These are phyloP conservation scores for Annona squamosa DNA, from an alignment of 164 flowering plant species.

Conservation along the genomic window DNA sequence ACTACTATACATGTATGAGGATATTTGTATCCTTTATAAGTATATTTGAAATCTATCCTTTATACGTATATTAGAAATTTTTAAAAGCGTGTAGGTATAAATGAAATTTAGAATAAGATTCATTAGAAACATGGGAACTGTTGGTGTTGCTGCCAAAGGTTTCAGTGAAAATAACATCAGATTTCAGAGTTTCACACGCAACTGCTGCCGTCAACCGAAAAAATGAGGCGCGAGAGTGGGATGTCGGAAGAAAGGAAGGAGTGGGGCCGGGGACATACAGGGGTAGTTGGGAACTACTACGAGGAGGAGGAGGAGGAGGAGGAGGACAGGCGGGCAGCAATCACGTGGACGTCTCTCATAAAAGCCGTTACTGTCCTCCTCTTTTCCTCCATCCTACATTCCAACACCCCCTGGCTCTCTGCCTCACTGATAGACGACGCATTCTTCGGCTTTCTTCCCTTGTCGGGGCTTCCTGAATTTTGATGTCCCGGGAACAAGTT, in stretches of 20 bases:
- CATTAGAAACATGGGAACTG: background rate
- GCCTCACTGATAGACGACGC: background rate
- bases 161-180: background rate
- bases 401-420: background rate
- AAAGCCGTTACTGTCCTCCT: slow-evolving; percentile 25
- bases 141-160: background rate
- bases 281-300: slow-evolving; percentile 50
- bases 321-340: slow-evolving; percentile 29
- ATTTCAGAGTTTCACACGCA: background rate
- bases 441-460: background rate
- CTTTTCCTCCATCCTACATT: background rate
- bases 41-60: too few species aligned
- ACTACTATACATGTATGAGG: too few species aligned
- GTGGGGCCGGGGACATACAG: background rate
- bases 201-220: background rate
- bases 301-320: background rate
- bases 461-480: background rate
- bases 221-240: background rate
- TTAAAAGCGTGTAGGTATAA: too few species aligned
- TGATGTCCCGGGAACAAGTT: slow-evolving; percentile 1
- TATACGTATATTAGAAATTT: too few species aligned
- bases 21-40: too few species aligned
- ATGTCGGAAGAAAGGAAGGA: background rate
- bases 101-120: background rate
- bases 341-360: slow-evolving; percentile 43